Evolutionary conservation across 805 yeast species (phyloP).

Genomic region (Ogataea haglerorum): DNA sequence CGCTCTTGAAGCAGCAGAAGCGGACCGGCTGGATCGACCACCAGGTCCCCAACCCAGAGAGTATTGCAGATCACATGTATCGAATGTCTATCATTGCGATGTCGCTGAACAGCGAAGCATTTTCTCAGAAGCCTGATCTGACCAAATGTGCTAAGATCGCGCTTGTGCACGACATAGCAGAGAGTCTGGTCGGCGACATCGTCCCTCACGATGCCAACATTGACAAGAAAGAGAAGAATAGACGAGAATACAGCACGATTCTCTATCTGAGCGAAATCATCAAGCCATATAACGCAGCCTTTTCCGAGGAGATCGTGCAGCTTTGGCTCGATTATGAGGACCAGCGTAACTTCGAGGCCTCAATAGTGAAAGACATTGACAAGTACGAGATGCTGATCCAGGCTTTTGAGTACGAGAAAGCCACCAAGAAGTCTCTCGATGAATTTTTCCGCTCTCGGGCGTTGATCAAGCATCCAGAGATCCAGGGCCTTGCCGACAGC

Average conservation of each 20-base stretch:
- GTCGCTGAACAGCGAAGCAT: slow-evolving; percentile 45
- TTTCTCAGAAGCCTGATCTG: slow-evolving; percentile 39
- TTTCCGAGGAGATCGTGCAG: slow-evolving; percentile 61
- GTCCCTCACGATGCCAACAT: slow-evolving; percentile 72
- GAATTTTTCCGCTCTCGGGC: slow-evolving; percentile 66
- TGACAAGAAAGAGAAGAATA: slow-evolving; percentile 75
- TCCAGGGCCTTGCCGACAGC: slow-evolving; percentile 64
- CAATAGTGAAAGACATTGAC: slow-evolving; percentile 90
- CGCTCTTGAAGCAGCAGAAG: slow-evolving; percentile 69
- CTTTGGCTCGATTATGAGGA: slow-evolving; percentile 90
- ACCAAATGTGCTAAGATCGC: slow-evolving; percentile 81
- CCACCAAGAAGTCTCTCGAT: slow-evolving; percentile 54
- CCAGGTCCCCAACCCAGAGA: slow-evolving; percentile 53
- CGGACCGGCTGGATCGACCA: slow-evolving; percentile 95
- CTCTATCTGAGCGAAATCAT: slow-evolving; percentile 59
- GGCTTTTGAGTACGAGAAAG: slow-evolving; percentile 80
- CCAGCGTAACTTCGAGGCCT: slow-evolving; percentile 75
- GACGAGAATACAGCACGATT: slow-evolving; percentile 74
- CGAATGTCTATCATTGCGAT: slow-evolving; percentile 83
- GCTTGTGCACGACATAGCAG: slow-evolving; percentile 91
- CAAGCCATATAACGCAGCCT: slow-evolving; percentile 57
- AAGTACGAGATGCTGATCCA: slow-evolving; percentile 83
- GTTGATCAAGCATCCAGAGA: slow-evolving; percentile 67
- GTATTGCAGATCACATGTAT: slow-evolving; percentile 94
- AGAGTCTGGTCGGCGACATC: slow-evolving; percentile 89